These are phyloP conservation scores for Skeletonema menzelii DNA, from an alignment of 108 stramenopile genomes.

Conservation along the genomic window DNA sequence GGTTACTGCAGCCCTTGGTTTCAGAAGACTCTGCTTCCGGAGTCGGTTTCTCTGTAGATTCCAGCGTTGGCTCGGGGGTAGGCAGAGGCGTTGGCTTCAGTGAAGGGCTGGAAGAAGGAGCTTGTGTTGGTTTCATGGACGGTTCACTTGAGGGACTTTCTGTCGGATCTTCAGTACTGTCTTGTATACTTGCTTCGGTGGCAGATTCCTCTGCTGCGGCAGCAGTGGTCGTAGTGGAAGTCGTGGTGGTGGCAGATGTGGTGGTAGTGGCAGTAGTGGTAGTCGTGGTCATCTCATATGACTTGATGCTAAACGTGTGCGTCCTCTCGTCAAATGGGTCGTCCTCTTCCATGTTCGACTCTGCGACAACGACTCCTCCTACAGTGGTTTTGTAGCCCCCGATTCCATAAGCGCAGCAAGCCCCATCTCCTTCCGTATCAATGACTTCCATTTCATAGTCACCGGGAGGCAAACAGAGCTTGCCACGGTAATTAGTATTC, in stretches of 20 bases:
- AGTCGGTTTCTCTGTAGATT: neutral
- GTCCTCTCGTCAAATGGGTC: neutral
- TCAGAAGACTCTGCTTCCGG: neutral
- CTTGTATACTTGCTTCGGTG: neutral
- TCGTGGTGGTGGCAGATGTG: neutral
- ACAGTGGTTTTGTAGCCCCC: neutral
- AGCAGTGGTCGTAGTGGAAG: neutral
- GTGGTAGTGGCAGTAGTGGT: neutral
- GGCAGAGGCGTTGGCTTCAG: neutral
- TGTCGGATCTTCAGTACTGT: neutral
- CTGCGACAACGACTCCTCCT: constrained; percentile 2
- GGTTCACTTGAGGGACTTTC: neutral
- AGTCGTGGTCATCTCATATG: neutral
- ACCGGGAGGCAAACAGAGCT: constrained; percentile 2
- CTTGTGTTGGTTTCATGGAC: neutral
- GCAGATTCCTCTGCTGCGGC: neutral
- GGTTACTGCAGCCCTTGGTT: neutral
- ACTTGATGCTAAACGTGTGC: neutral
- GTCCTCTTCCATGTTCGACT: neutral
- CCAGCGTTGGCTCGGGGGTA: neutral
- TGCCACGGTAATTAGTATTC: constrained; percentile 3
- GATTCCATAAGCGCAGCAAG: neutral
- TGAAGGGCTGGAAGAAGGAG: neutral
- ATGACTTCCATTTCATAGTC: neutral
- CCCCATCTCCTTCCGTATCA: constrained; percentile 4